Base-by-base conservation (phyloP, 192 early-diverging fungal species). In the Rhizophagus sp. region DNA sequence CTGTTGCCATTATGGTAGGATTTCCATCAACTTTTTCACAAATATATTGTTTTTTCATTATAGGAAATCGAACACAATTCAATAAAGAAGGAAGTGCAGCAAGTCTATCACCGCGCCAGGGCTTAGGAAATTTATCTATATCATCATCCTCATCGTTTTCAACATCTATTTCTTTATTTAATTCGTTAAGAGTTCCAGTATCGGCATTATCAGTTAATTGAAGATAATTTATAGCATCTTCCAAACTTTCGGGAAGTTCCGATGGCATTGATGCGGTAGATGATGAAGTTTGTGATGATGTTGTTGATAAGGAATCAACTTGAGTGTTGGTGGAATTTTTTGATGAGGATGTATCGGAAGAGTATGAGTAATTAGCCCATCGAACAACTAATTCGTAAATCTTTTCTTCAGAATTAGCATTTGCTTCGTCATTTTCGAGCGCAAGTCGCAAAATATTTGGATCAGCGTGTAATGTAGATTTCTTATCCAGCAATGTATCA, bases 31-130 rank as follows among this genome's bases (percentile, higher is more conserved):
- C 79, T 22, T 71, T 71, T 39, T 80, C 79, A 17, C 74, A 33
- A 65, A 86, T 72, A 74, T 76, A 84, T n/a, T 74, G 47, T 24
- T 75, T 75, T 30, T 62, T 24, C 72, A 86, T 86, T 11, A 82
- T 24, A 4, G 85, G 85, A 44, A 86, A 86, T 41, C 81, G 30
- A 44, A 86, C 77, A n/a, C 81, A 82, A 41, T 83, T 78, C 13
- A 86, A 62, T 65, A 86, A 74, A 13, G 70, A 65, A 11, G 83
- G 80, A 34, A 83, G 22, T n/a, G 75, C 65, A 1, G 73, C 57
- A 17, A 75, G 34, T 65, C 66, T 61, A 44, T 69, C 80, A 25
- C 80, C 80, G 3, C 50, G 11, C 74, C 80, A 76, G 25, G 63
- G 73, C 27, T 52, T 50, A 0, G 80, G 80, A 70, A 78, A 71